These are phyloP conservation scores for Penicillium desertorum DNA, from an alignment of 495 filamentous ascomycete species.

Conservation along the genomic window DNA sequence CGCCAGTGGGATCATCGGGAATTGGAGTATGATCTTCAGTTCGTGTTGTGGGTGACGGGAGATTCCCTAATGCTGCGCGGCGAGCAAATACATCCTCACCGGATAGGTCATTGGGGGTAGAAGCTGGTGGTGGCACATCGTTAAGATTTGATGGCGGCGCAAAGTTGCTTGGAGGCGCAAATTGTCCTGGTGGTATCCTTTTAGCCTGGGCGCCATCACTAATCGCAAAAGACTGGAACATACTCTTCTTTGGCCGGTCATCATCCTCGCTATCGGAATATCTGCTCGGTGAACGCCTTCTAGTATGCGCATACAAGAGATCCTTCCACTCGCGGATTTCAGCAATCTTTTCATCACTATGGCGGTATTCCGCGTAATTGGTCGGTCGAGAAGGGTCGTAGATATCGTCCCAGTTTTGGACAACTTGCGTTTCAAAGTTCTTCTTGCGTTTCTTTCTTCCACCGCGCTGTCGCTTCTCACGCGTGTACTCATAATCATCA, in stretches of 20 bases:
- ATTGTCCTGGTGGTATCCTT: constrained; percentile 52
- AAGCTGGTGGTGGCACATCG: constrained; percentile 36
- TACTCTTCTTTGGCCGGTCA: constrained; percentile 52
- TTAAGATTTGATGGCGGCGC: constrained; percentile 65
- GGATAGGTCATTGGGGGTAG: constrained; percentile 54
- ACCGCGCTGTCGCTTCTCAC: constrained; percentile 69
- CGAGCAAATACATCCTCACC: constrained; percentile 73
- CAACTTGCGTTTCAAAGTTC: constrained; percentile 58
- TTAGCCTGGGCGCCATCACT: neutral
- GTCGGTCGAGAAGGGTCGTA: constrained; percentile 87
- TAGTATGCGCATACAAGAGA: constrained; percentile 73
- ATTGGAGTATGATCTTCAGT: constrained; percentile 44
- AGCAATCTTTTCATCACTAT: constrained; percentile 77
- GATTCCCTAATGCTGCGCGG: constrained; percentile 53
- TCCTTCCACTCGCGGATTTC: constrained; percentile 90
- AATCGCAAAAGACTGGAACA: constrained; percentile 21
- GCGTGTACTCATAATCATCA: constrained; percentile 62
- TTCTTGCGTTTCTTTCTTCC: constrained; percentile 90
- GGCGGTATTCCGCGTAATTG: constrained; percentile 80
- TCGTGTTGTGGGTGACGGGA: constrained; percentile 27
- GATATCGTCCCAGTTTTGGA: constrained; percentile 88
- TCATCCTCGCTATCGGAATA: constrained; percentile 61
- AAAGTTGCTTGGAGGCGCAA: constrained; percentile 71
- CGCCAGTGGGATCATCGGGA: constrained; percentile 57
- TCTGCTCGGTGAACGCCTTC: constrained; percentile 49